Evolutionary conservation across 2,329 filamentous ascomycete genomes (phyloP), one percentile per base, ranked within the genome.

Genomic region (Cordyceps pruinosa): DNA sequence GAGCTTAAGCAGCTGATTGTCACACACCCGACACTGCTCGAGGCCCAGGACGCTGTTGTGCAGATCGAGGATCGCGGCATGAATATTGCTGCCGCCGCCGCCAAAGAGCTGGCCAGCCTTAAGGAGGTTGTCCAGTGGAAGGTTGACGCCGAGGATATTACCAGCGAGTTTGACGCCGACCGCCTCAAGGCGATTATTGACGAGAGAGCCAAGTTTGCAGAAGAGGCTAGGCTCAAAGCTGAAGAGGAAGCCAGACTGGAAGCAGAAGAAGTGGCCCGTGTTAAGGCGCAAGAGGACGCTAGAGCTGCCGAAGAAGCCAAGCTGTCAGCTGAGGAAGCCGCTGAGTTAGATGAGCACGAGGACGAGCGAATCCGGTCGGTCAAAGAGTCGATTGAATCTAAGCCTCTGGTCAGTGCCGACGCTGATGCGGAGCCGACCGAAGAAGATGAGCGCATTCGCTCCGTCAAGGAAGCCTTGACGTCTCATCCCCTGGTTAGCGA

Each of bases 121-220:
- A 96, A 94, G 79, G 85, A 92, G 61, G 88, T 94, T 58, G 89
- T 88, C 8, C 80, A 80, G 59, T 95, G 88, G 86, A 97, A 97
- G 75, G 82, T 96, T 41, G 77, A 80, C 37, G 85, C 89, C 8
- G 75, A 79, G 35, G 93, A 97, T 68, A 75, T 80, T 2, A 86
- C 83, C 13, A 85, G 94, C 52, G 85, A 96, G 68, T 97, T 96
- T 66, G 85, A 87, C 48, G 84, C 82, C 46, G 85, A 86, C 51
- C 75, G 75, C 17, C 81, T 88, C 65, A 81, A 84, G 51, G 73
- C 79, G 10, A 80, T 82, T 21, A 51, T 59, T 34, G 46, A 50
- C 3, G 57, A 55, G 23, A 51, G n/a, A 26, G 57, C 34, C n/a
- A 25, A 35, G 41, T 74, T 68, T 3, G 73, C 70, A 3, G 66